Conservation (phyloP, 2,329 filamentous ascomycete species). For the Xenosphaeropsis pyriputrescens region DNA sequence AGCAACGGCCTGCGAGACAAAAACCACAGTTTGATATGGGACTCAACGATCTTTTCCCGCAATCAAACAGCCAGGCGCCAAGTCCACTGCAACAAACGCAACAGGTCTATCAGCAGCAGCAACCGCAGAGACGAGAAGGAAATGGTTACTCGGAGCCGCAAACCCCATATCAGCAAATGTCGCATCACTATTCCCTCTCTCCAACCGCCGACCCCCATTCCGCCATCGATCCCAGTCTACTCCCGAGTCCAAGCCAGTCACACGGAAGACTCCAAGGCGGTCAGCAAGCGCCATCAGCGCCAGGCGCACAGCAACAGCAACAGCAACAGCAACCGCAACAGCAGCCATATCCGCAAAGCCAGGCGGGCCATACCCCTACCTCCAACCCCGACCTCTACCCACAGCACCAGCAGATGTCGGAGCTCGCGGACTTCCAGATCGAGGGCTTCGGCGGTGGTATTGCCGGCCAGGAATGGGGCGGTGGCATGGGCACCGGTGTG, state of each 20-base stretch:
- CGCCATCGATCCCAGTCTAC: conserved; percentile 14
- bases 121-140: too few relatives aligned
- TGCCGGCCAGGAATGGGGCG: conserved; percentile 1
- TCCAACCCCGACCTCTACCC: too few relatives aligned
- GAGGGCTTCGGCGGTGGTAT: conserved; percentile 1
- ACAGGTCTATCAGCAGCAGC: background rate
- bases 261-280: background rate
- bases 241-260: conserved; percentile 8
- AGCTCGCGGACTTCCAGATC: conserved; percentile 13
- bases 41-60: conserved; percentile 14
- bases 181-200: conserved; percentile 11
- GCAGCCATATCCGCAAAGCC: conserved; percentile 5
- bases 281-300: conserved; percentile 1
- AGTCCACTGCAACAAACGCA: background rate
- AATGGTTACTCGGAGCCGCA: background rate
- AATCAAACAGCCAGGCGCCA: background rate
- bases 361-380: conserved; percentile 5
- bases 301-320: conserved; percentile 5
- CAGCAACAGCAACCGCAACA: conserved; percentile 6
- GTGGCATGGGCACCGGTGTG: conserved; percentile 1
- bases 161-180: conserved; percentile 2
- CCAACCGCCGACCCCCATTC: conserved; percentile 9
- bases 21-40: conserved; percentile 18
- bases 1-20: conserved; percentile 6
- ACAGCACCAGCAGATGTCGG: too few relatives aligned